Evolutionary conservation across 345 rosid genomes (phyloP), one percentile per base, ranked within the genome.

Genomic region (Salix caprea): DNA sequence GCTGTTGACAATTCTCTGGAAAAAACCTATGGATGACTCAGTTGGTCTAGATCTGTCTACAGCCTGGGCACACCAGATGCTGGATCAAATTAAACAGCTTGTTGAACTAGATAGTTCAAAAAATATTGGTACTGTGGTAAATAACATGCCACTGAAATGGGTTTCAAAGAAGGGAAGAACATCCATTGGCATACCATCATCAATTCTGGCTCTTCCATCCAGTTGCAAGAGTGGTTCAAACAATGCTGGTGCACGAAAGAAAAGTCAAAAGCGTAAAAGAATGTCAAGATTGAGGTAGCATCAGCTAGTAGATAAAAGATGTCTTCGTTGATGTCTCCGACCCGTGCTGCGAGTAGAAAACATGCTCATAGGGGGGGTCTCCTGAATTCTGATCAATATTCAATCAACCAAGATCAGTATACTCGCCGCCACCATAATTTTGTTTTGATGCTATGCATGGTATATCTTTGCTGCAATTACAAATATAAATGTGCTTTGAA

Each of bases 41-140:
- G 76, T 96, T 60, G 77, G 80, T 2, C 81, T 93, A 46, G 97
- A 93, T 85, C 84, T 88, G 18, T 92, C 96, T 1, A 84, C 88
- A 83, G 96, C 94, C 6, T 90, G 94, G 95, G 86, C 90, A 2
- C 78, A 79, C 50, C 94, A 90, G 87, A 91, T 91, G 92, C 85
- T 89, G 39, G 90, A 86, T 78, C 98, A 95, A 82, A 87, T 90
- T 44, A 91, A 87, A 83, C 94, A 90, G 76, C 87, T 89, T 23
- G 96, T 90, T 11, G 89, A 85, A 79, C 82, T 93, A 76, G 88
- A 86, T 66, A 78, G 81, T 76, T 82, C 92, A 64, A 79, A 77
- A 26, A 88, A 90, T 74, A 87, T 95, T 65, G 79, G 92, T 28
- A 60, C 78, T 7, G 90, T 95, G 70, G 93, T 95, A 37, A 85